These are phyloP conservation scores for Populus nigra DNA, from an alignment of 345 rosid genomes.

Conservation along the genomic window DNA sequence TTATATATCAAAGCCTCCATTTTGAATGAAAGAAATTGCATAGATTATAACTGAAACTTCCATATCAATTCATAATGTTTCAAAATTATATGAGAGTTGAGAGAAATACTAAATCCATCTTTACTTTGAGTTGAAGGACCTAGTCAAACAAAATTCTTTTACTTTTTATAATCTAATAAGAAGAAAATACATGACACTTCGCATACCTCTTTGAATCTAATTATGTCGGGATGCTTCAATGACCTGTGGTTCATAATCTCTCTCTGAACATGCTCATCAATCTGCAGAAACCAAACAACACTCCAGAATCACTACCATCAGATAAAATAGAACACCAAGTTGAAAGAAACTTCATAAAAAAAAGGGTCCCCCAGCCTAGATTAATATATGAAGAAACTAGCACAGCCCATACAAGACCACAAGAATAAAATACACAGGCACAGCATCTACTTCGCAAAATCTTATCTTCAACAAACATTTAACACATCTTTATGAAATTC, in stretches of 20 bases:
- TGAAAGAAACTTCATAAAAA: not conserved
- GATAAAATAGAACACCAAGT: not conserved
- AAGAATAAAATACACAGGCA: not conserved
- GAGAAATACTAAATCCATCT: not conserved
- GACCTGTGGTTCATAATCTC: conserved; percentile 31
- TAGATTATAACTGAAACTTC: not conserved
- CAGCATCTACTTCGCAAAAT: not conserved
- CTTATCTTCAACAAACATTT: not conserved
- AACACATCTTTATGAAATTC: not conserved
- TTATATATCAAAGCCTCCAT: not conserved
- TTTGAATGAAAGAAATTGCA: not conserved
- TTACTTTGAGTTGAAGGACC: not conserved
- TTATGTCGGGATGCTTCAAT: conserved; percentile 25
- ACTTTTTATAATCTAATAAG: not conserved
- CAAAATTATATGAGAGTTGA: not conserved
- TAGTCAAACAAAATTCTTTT: not conserved
- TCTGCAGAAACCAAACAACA: conserved; percentile 3
- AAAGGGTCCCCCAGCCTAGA: not conserved
- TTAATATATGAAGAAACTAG: not conserved
- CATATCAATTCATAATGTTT: not conserved
- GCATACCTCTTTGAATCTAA: conserved; percentile 27
- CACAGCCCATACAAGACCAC: not conserved
- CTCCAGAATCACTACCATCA: not conserved
- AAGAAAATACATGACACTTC: not conserved
- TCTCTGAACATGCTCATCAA: conserved; percentile 30